Evolutionary conservation across 2,329 filamentous ascomycete species (phyloP), one percentile per base, ranked within the genome.

Genomic region (Saccharata proteae): DNA sequence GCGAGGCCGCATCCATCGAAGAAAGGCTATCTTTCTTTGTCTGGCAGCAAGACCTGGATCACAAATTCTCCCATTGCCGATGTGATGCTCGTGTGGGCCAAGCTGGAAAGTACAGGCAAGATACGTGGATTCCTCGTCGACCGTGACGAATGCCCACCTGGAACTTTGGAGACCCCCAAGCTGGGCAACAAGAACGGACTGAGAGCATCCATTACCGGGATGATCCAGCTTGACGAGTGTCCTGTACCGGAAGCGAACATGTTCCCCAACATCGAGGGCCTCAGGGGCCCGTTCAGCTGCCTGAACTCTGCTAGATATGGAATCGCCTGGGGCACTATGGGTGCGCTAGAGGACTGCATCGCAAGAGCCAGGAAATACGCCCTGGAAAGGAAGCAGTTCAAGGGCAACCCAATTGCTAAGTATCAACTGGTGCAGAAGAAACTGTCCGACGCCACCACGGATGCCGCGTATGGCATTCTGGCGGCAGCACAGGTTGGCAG

Each of bases 361-460:
- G 64, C 68, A 12, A 73, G 86, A 30, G 75, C 90, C 3, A 69
- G 88, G 39, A 74, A 76, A 9, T 98, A 98, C 53, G 74, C 86
- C n/a, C 62, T 98, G 30, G 86, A 94, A 57, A 71, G 90, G 41
- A 88, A 80, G 61, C 90, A 98, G 57, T 98, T 98, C 71, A 93
- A 92, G 64, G 76, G 77, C 29, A 96, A 96, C 57, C 86, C 88
- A 0, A 68, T 98, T 32, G 90, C 88, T 23, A 92, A 82, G 55
- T 98, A 98, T 53, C 90, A 98, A 63, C 74, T 98, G 10, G 72
- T 98, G 31, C 90, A 98, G 67, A 94, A 94, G 73, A 98, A 98
- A 65, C 67, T 98, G 39, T 80, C 88, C 1, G 90, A 98, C 55
- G 90, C 90, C 2, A 67, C 74, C 4, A 94, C 88, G 1, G 90